Base-by-base conservation (phyloP, 371 early-diverging fungal genomes). In the Mortierella sp. region DNA sequence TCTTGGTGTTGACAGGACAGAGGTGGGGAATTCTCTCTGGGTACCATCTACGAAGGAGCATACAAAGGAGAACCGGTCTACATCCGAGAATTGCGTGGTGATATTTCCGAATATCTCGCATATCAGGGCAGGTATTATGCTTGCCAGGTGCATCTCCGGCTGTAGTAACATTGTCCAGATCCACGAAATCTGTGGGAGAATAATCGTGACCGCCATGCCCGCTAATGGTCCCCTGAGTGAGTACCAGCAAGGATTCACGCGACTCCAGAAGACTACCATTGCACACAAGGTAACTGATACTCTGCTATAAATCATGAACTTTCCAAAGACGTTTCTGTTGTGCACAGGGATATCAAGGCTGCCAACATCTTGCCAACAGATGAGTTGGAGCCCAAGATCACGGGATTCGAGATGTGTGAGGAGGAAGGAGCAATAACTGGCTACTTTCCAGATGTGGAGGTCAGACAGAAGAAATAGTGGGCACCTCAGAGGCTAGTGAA, bases 321-420 rank as follows among this genome's bases (percentile, higher is more conserved):
- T n/a, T 30, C 30, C 30, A 30, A 30, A 30, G 30, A 30, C 30
- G 30, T 30, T 30, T 30, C 30, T 51, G 65, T 71, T 9, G 35
- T 71, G 22, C 74, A 51, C 40, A 62, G 74, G 60, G 74, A 73
- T 51, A 62, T 73, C 64, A 54, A 68, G 49, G 74, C 68, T 22
- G 68, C 68, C 26, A 73, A 73, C n/a, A 28, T 73, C 35, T 51
- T 73, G 64, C 57, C 68, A 12, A 40, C 61, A 57, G 51, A 51
- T 20, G 18, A 51, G n/a, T 26, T 73, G 20, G 73, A 67, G 49
- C 74, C 74, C 63, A 73, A 58, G 64, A 52, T 73, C 28, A 73
- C 74, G 6, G 68, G 64, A 47, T 68, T 68, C 28, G 74, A 73
- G 52, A 64, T 68, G 64, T 73, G 73, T 47, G 62, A 67, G 63